phyloP scores from a whole-genome alignment of 768 basidiomycete genomes.

The Russula brevipes region DNA sequence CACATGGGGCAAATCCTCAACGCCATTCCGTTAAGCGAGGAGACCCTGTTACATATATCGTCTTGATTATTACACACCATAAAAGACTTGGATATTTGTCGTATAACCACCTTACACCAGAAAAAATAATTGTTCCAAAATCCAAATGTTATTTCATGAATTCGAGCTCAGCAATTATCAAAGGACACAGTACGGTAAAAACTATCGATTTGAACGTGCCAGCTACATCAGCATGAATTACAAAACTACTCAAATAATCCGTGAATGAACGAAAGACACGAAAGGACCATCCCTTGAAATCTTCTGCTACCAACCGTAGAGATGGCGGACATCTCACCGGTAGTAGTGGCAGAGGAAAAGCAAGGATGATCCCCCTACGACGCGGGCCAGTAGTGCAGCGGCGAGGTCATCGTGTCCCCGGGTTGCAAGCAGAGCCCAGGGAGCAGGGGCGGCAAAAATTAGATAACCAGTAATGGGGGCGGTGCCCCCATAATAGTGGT shows the following conservation, averaged over 20 bases:
- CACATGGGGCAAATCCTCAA: constrained; percentile 13
- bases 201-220: no score
- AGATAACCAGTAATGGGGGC: constrained; percentile 33
- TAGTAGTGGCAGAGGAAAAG: neutral
- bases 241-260: no score
- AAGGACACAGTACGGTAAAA: no score
- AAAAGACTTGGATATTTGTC: no score
- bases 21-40: neutral
- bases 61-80: neutral
- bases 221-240: no score
- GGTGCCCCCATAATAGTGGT: constrained; percentile 37
- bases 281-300: neutral
- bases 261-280: no score
- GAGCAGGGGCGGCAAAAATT: constrained; percentile 32
- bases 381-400: constrained; percentile 25
- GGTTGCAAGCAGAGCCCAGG: constrained; percentile 25
- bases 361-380: constrained; percentile 19
- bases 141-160: no score
- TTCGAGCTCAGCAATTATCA: no score
- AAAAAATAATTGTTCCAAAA: no score
- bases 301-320: constrained; percentile 4
- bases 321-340: neutral
- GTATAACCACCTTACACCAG: no score
- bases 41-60: neutral
- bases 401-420: constrained; percentile 21